Percentiles rank a stretch among this genome's conserved stretches.
Conservation (phyloP, 2,329 filamentous ascomycete species). For the Claviceps quebecensis region DNA sequence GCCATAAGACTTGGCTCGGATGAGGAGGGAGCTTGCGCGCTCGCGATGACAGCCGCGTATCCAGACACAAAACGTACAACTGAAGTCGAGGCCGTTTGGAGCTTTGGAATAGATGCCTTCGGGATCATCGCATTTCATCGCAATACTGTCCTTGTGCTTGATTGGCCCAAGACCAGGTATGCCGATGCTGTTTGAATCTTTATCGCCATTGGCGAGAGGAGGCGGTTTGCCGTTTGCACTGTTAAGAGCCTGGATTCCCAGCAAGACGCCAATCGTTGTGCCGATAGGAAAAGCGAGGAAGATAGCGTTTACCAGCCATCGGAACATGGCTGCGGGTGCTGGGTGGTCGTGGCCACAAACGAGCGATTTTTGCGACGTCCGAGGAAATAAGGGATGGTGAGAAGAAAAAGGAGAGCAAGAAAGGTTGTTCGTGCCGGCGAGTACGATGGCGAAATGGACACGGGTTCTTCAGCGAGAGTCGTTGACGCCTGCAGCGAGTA, state of each 20-base stretch:
- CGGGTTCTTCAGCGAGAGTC: background rate
- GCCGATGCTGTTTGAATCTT: background rate
- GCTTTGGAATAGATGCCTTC: constrained; percentile 31
- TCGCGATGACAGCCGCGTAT: background rate
- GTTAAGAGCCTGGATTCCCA: constrained; percentile 33
- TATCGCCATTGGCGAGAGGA: constrained; percentile 23
- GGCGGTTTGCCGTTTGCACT: constrained; percentile 27
- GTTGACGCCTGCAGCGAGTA: background rate
- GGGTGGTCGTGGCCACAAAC: background rate
- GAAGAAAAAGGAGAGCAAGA: background rate
- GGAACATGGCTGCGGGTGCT: constrained; percentile 19
- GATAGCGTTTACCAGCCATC: constrained; percentile 34
- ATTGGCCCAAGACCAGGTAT: constrained; percentile 3
- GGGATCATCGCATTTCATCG: constrained; percentile 27
- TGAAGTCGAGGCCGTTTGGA: constrained; percentile 28
- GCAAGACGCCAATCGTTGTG: constrained; percentile 32
- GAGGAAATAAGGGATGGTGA: background rate
- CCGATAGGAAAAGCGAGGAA: constrained; percentile 36
- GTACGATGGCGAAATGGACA: background rate
- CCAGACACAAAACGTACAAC: constrained; percentile 23
- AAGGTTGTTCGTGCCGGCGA: background rate
- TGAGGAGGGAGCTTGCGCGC: too few species aligned
- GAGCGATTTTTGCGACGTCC: background rate
- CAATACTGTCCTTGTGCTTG: constrained; percentile 20
- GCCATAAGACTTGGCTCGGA: background rate